phyloP scores from a whole-genome alignment of 2,329 filamentous ascomycete genomes.

The Diatrype stigma region DNA sequence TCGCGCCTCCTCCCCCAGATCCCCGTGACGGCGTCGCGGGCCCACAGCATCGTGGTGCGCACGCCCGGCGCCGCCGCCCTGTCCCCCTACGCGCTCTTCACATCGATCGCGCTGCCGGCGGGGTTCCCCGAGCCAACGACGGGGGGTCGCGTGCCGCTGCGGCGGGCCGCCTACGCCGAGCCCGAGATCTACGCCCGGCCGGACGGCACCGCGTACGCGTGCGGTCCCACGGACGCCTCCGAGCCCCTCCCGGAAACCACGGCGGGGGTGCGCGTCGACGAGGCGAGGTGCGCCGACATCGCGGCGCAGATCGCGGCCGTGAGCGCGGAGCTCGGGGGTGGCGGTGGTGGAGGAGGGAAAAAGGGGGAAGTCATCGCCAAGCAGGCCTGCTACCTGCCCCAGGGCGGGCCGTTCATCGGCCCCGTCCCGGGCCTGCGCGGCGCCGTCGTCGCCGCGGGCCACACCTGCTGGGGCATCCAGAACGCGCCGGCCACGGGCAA shows the following conservation, averaged over 20 bases:
- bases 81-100: conserved; percentile 64
- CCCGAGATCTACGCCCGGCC: conserved; percentile 77
- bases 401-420: conserved; percentile 68
- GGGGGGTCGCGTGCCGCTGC: conserved; percentile 10
- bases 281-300: conserved; percentile 63
- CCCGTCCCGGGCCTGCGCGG: conserved; percentile 57
- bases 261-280: conserved; percentile 62
- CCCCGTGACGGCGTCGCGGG: conserved; percentile 37
- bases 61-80: conserved; percentile 33
- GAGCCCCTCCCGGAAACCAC: conserved; percentile 59
- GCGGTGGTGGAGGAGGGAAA: conserved; percentile 32
- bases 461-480: conserved; percentile 82
- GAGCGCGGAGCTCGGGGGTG: conserved; percentile 47
- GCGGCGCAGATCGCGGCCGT: conserved; percentile 57
- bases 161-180: conserved; percentile 43
- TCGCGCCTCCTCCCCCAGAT: conserved; percentile 37
- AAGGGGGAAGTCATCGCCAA: conserved; percentile 48
- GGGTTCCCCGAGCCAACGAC: conserved; percentile 38
- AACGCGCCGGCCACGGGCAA: conserved; percentile 71
- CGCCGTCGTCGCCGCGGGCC: conserved; percentile 64
- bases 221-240: conserved; percentile 60
- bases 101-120: conserved; percentile 59
- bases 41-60: conserved; percentile 43
- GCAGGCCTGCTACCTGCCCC: conserved; percentile 75
- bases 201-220: conserved; percentile 71